Percentiles rank a stretch among this genome's conserved stretches.
Conservation (phyloP, 75 land plant genomes). For the Sequoiadendron giganteum region DNA sequence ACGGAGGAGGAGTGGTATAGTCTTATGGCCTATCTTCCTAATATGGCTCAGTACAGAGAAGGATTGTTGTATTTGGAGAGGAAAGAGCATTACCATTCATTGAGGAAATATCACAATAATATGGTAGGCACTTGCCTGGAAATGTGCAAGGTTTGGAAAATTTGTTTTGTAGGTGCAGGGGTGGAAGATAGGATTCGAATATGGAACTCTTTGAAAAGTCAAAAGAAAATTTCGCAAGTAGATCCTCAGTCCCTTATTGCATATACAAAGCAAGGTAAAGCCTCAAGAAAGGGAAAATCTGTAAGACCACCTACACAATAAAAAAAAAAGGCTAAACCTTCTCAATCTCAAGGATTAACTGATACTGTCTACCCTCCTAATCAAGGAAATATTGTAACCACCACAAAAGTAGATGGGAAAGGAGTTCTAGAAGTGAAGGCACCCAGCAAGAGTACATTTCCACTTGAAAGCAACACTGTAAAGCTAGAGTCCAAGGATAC, state of each 20-base stretch:
- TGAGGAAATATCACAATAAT: conserved; percentile 34
- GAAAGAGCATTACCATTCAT: conserved; percentile 18
- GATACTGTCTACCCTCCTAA: background rate
- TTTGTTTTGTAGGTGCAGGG: conserved; percentile 14
- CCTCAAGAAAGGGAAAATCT: conserved; percentile 6
- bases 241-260: conserved; percentile 14
- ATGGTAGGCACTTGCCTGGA: conserved; percentile 29
- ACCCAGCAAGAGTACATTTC: background rate
- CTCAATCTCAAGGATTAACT: background rate
- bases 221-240: conserved; percentile 7
- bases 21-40: conserved; percentile 31
- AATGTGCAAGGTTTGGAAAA: conserved; percentile 33
- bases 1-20: conserved; percentile 42
- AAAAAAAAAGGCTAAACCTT: conserved; percentile 3
- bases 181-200: conserved; percentile 25
- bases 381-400: background rate
- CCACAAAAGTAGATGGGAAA: background rate
- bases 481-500: conserved; percentile 1
- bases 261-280: conserved; percentile 16
- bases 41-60: conserved; percentile 19
- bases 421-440: conserved; percentile 9
- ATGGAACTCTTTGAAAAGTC: conserved; percentile 17
- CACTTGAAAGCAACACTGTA: background rate
- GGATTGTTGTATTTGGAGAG: conserved; percentile 21
- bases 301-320: background rate